Base-by-base conservation (phyloP, 2,329 filamentous ascomycete species). In the Colletotrichum higginsianum region DNA sequence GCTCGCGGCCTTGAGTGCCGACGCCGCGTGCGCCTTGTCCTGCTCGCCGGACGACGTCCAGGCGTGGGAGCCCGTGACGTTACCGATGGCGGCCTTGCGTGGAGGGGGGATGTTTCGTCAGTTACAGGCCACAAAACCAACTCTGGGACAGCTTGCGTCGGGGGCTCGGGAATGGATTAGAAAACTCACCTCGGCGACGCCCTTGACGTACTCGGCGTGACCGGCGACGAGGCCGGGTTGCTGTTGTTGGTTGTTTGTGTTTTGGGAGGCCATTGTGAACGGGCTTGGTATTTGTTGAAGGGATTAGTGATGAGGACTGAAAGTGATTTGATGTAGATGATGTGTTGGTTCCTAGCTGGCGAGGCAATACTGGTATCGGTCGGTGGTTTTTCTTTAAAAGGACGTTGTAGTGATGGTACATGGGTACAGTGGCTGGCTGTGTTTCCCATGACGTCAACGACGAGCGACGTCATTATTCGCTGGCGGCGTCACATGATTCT, bases 171-270 rank as follows among this genome's bases (percentile, higher is more conserved):
- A 21, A 38, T n/a, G 18, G 18, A 18, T 5, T 5, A 2, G 52
- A 6, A 30, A 12, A 77, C 81, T 67, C 80, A 91, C 92, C 83
- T 92, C 90, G 66, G 89, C 87, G 8, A 89, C 89, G 63, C 91
- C 92, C 77, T 93, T 93, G 77, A 89, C 86, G 77, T 92, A 94
- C 77, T 93, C 89, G 42, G 86, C 90, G 78, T 93, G 92, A 52
- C 88, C 86, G 70, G 86, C 84, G 53, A 93, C 77, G 74, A 94
- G 89, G 55, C 90, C 86, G 23, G 91, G 88, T 72, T 89, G 83
- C 26, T 30, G 26, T 71, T 77, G 71, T 78, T 78, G 38, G 79
- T 79, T 40, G 62, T 62, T 79, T 52, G 47, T 74, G 55, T 71
- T 74, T 15, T 72, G 50, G 13, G 70, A 52, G 67, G 67, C 15